Evolutionary conservation across 352 stramenopile genomes (phyloP), one percentile per base, ranked within the genome.

Genomic region (Globisporangium polare): DNA sequence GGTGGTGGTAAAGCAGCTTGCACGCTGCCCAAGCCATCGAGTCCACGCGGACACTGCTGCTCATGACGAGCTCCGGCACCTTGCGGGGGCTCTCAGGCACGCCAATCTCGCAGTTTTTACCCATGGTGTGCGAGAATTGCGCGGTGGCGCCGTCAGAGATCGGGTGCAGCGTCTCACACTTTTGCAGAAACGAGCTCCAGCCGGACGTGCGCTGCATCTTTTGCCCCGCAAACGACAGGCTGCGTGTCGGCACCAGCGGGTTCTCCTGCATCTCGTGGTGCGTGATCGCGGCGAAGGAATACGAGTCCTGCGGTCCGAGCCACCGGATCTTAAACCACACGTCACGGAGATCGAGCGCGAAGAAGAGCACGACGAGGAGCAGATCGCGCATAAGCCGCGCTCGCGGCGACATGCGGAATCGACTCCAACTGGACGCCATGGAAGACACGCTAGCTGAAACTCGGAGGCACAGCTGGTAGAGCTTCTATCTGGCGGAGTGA

Each of bases 271-370:
- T 58, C 35, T 59, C 56, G n/a, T 68, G 62, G 18, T 55, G 69
- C 15, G 72, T 66, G 29, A 68, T 62, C 5, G 64, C 65, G 42
- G 68, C 66, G 45, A 88, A 85, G 0, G 63, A 68, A 59, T 73
- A 84, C 6, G 64, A 33, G 58, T 84, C 69, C 7, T 61, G 57
- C 5, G 73, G 58, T 0, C 79, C 77, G 27, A 89, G 45, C 80
- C 77, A 89, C 2, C 51, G 63, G 53, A 70, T 47, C 65, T 89
- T 89, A 65, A 83, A 88, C 68, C 70, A 81, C 39, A 89, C 57
- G 42, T 89, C 80, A 6, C 80, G 75, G 52, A 63, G 57, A 43
- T 87, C 77, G 55, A 89, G 67, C 39, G 75, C 49, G 18, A 84
- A 53, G 12, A 68, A 60, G 37, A 78, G 22, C 46, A 53, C n/a